Percentiles rank a stretch among this genome's conserved stretches.
Conservation (phyloP, 768 basidiomycete species). For the Trametes cinnabarina region DNA sequence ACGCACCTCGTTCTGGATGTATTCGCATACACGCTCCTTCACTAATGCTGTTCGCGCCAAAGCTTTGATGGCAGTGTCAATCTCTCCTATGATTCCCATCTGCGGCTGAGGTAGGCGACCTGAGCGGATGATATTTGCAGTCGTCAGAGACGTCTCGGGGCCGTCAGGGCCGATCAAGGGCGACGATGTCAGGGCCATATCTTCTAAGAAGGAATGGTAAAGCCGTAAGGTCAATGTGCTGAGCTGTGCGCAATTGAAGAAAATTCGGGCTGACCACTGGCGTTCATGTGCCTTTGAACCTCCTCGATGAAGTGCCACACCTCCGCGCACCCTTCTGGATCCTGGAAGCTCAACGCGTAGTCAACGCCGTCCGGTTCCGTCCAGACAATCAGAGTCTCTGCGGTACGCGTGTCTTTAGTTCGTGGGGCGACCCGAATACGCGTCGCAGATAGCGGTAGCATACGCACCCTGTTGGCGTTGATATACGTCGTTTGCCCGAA, state of each 20-base stretch:
- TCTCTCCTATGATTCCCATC: constrained; percentile 73
- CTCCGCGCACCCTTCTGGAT: constrained; percentile 90
- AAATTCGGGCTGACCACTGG: constrained; percentile 46
- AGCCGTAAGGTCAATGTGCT: not conserved
- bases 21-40: constrained; percentile 86
- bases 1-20: constrained; percentile 81
- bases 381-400: constrained; percentile 99
- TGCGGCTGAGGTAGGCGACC: constrained; percentile 75
- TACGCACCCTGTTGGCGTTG: constrained; percentile 82
- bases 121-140: constrained; percentile 63
- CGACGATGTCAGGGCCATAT: constrained; percentile 51
- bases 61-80: constrained; percentile 75
- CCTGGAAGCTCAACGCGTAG: constrained; percentile 96
- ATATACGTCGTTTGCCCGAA: constrained; percentile 81
- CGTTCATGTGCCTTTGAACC: constrained; percentile 81
- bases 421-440: constrained; percentile 1
- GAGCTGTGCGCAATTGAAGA: not conserved
- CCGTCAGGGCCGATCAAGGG: constrained; percentile 59
- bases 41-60: constrained; percentile 68
- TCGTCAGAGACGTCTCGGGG: constrained; percentile 56
- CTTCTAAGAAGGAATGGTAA: constrained; percentile 37
- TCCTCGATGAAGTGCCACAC: constrained; percentile 97
- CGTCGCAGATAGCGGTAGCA: constrained; percentile 22
- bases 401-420: constrained; percentile 2
- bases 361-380: constrained; percentile 94